Evolutionary conservation across 1,139 yeast genomes (phyloP).

Genomic region (Yamadazyma taylorii): DNA sequence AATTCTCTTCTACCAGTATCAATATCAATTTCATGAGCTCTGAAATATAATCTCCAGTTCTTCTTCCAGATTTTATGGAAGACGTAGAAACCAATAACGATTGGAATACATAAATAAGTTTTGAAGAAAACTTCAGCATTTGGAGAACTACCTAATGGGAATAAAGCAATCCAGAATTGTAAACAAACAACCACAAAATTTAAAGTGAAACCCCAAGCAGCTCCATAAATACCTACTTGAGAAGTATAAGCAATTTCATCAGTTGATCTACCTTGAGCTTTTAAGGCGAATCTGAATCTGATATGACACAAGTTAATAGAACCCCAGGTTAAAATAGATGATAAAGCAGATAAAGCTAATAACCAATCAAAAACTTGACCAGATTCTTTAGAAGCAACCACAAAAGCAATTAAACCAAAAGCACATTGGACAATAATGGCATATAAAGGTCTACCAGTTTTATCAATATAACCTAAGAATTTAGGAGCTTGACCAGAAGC

Average conservation of each 20-base stretch:
- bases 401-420: slow-evolving; percentile 63
- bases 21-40: slow-evolving; percentile 57
- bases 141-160: slow-evolving; percentile 61
- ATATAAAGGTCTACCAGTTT: slow-evolving; percentile 69
- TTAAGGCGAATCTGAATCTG: slow-evolving; percentile 76
- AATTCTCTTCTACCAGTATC: slow-evolving; percentile 71
- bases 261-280: slow-evolving; percentile 59
- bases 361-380: slow-evolving; percentile 77
- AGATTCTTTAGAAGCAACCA: slow-evolving; percentile 67
- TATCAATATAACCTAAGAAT: slow-evolving; percentile 70
- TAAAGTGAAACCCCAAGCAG: slow-evolving; percentile 60
- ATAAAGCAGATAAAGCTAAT: slow-evolving; percentile 78
- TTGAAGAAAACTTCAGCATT: slow-evolving; percentile 59
- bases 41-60: slow-evolving; percentile 49
- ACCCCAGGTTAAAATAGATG: slow-evolving; percentile 84
- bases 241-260: slow-evolving; percentile 71
- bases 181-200: slow-evolving; percentile 69
- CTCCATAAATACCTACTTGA: slow-evolving; percentile 70
- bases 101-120: slow-evolving; percentile 63
- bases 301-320: slow-evolving; percentile 75
- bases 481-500: slow-evolving; percentile 81
- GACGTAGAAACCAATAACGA: slow-evolving; percentile 55
- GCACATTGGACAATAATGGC: slow-evolving; percentile 58
- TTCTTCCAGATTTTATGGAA: slow-evolving; percentile 58
- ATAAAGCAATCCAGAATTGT: slow-evolving; percentile 78